Conservation (phyloP, 768 basidiomycete species). For the Saitozyma sp. region DNA sequence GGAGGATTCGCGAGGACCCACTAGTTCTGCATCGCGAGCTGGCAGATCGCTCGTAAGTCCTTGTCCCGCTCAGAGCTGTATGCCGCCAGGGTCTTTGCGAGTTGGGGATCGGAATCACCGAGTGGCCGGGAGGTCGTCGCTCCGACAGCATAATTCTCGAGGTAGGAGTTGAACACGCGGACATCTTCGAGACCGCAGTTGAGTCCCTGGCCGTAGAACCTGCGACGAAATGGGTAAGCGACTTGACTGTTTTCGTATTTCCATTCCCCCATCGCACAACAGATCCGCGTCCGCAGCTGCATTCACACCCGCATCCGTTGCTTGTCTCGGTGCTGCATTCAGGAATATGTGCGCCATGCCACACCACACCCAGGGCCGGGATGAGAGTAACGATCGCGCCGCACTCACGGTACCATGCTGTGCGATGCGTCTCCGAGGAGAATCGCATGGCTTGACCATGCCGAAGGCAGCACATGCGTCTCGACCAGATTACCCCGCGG, state of each 20-base stretch:
- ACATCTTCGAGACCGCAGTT: slow-evolving; percentile 99
- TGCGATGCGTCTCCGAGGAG: slow-evolving; percentile 94
- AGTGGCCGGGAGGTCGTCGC: slow-evolving; percentile 52
- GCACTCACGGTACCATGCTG: slow-evolving; percentile 80
- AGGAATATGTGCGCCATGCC: too few relatives aligned
- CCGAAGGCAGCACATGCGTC: slow-evolving; percentile 68
- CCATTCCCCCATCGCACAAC: slow-evolving; percentile 59
- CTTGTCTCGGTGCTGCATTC: too few relatives aligned
- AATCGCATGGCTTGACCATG: slow-evolving; percentile 54
- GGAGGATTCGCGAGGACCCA: slow-evolving; percentile 56
- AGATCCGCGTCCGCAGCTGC: background rate
- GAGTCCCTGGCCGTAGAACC: slow-evolving; percentile 73
- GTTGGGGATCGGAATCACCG: slow-evolving; percentile 50
- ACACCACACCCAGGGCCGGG: too few relatives aligned
- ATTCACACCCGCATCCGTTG: too few relatives aligned
- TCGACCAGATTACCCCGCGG: slow-evolving; percentile 87
- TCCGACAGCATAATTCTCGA: slow-evolving; percentile 70
- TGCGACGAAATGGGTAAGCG: slow-evolving; percentile 2
- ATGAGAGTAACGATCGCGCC: too few relatives aligned
- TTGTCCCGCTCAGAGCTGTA: slow-evolving; percentile 82
- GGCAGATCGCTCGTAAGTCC: slow-evolving; percentile 85
- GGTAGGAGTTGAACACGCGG: slow-evolving; percentile 73
- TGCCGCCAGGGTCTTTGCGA: slow-evolving; percentile 65
- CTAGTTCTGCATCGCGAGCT: slow-evolving; percentile 97
- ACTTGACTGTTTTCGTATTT: too few relatives aligned